Percentiles rank a stretch among this genome's conserved stretches.
Conservation (phyloP, 73 alveolate species). For the Tetrahymena elliotti region DNA sequence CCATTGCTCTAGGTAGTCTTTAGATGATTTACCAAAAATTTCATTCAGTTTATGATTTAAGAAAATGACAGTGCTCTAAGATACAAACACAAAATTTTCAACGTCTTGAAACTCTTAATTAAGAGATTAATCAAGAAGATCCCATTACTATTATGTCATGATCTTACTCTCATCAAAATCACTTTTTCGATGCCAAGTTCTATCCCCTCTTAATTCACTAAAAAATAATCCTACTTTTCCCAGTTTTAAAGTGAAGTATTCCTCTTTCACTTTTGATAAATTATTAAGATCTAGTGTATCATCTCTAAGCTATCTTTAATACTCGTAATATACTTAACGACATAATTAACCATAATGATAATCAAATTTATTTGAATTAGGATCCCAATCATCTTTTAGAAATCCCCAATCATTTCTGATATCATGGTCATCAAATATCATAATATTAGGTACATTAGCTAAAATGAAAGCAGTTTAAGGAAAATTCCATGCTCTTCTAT, state of each 20-base stretch:
- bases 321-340: not conserved
- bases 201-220: not conserved
- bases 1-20: not conserved
- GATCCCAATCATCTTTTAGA: not conserved
- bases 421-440: slow-evolving; percentile 9
- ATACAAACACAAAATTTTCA: not conserved
- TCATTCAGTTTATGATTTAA: not conserved
- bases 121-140: not conserved
- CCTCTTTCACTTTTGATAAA: not conserved
- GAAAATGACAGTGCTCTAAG: not conserved
- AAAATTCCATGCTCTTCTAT: slow-evolving; percentile 2
- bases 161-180: not conserved
- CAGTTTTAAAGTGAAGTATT: not conserved
- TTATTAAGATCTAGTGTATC: not conserved
- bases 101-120: not conserved
- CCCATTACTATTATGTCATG: not conserved
- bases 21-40: not conserved
- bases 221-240: not conserved
- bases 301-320: not conserved
- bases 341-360: not conserved
- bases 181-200: not conserved
- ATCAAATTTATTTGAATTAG: not conserved
- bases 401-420: slow-evolving; percentile 1
- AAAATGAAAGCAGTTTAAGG: not conserved
- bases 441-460: not conserved